A percentile compares a stretch with the other conserved stretches of the same genome.
Conservation (phyloP, 2,329 filamentous ascomycete genomes). For the Cladosporium sp. region DNA sequence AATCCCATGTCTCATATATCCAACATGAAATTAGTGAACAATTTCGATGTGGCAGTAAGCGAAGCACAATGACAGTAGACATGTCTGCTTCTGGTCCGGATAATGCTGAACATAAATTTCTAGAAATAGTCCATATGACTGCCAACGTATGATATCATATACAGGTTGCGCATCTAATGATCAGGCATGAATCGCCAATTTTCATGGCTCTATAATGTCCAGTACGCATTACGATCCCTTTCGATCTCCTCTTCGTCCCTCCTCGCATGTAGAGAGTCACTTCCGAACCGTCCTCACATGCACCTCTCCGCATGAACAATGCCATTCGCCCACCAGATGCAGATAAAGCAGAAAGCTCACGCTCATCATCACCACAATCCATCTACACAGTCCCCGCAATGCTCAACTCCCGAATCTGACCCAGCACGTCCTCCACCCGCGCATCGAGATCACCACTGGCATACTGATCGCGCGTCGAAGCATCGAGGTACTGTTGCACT, state of each 20-base stretch:
- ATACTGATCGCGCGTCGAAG: conserved; percentile 94
- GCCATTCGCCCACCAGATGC: background rate
- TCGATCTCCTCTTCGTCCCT: background rate
- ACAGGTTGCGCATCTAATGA: background rate
- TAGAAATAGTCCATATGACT: too few relatives aligned
- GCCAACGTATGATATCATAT: too few relatives aligned
- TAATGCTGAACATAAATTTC: too few relatives aligned
- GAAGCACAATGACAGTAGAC: too few relatives aligned
- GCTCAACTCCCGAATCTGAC: conserved; percentile 95
- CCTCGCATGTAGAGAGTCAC: background rate
- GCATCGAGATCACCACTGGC: conserved; percentile 89
- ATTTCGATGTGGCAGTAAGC: background rate
- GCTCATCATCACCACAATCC: background rate
- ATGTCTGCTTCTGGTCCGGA: too few relatives aligned
- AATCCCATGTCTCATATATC: too few relatives aligned
- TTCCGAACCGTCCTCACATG: too few relatives aligned
- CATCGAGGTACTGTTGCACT: conserved; percentile 88
- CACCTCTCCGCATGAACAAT: background rate
- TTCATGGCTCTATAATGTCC: background rate
- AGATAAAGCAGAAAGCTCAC: background rate
- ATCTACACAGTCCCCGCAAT: conserved; percentile 71
- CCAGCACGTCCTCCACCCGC: conserved; percentile 89
- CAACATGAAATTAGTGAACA: too few relatives aligned
- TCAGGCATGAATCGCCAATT: background rate
- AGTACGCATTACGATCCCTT: background rate